Conservation (phyloP, 2,329 filamentous ascomycete genomes). For the Xylaria sp. region DNA sequence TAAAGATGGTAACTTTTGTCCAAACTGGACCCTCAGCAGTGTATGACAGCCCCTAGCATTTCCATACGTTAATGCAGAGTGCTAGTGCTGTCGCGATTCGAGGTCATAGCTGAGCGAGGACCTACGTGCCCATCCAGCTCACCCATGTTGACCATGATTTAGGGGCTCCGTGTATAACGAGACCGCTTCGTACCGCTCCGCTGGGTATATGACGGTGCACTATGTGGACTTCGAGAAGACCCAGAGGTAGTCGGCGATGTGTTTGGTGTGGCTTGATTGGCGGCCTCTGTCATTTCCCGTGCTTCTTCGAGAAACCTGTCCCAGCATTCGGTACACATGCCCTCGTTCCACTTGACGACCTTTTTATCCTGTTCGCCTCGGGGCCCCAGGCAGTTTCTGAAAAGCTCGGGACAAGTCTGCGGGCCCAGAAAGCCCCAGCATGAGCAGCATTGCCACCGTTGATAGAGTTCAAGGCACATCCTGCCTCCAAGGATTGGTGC, state of each 20-base stretch:
- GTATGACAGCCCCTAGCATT: not conserved
- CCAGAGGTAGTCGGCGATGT: conserved; percentile 35
- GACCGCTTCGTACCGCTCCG: conserved; percentile 1
- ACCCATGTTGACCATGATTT: not conserved
- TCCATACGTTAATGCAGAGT: not conserved
- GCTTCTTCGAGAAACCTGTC: conserved; percentile 49
- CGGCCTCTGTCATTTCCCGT: conserved; percentile 47
- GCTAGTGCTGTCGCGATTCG: not conserved
- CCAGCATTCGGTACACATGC: conserved; percentile 52
- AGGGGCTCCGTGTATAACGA: not conserved
- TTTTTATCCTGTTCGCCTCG: conserved; percentile 50
- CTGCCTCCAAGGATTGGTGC: not conserved
- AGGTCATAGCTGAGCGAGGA: not conserved
- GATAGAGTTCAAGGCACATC: conserved; percentile 52
- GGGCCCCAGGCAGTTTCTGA: conserved; percentile 50
- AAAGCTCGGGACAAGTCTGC: conserved; percentile 48
- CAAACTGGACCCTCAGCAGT: not conserved
- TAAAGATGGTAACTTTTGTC: not conserved
- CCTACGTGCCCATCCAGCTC: not conserved
- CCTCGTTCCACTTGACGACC: conserved; percentile 49
- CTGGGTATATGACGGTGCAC: conserved; percentile 32
- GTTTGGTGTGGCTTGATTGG: conserved; percentile 34
- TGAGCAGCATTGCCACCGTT: conserved; percentile 49
- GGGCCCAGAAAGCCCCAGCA: conserved; percentile 51
- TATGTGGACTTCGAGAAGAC: conserved; percentile 33